Evolutionary conservation across 2,329 filamentous ascomycete species (phyloP).

Genomic region (Alternaria infectoria): DNA sequence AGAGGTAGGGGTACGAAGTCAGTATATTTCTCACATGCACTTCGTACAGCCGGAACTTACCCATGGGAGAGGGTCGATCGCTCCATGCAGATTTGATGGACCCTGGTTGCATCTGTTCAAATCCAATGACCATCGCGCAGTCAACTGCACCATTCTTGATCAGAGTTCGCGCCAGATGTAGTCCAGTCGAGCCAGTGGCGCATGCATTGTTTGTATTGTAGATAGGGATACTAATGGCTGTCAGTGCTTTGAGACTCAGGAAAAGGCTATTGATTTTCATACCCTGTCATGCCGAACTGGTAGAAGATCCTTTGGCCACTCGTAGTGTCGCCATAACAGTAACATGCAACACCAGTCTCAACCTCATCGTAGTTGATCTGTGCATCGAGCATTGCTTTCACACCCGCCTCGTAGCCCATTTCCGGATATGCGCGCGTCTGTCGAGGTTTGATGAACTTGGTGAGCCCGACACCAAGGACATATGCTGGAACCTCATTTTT

Average conservation of each 20-base stretch:
- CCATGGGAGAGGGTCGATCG: conserved; percentile 80
- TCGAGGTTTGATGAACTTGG: conserved; percentile 96
- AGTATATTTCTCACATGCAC: too few relatives aligned
- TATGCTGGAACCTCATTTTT: conserved; percentile 63
- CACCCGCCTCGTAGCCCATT: conserved; percentile 86
- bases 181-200: conserved; percentile 86
- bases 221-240: conserved; percentile 73
- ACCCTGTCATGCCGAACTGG: conserved; percentile 89
- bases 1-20: too few relatives aligned
- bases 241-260: conserved; percentile 1
- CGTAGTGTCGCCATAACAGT: conserved; percentile 94
- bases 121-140: conserved; percentile 88
- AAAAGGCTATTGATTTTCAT: background rate
- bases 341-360: conserved; percentile 90
- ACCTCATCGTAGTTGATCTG: conserved; percentile 96
- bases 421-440: conserved; percentile 93
- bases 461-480: conserved; percentile 95
- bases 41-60: too few relatives aligned
- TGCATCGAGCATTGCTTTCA: conserved; percentile 81
- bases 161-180: conserved; percentile 80
- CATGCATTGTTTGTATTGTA: conserved; percentile 99
- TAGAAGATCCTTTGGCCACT: conserved; percentile 96
- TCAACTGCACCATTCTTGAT: conserved; percentile 80
- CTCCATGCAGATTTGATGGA: conserved; percentile 80
- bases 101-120: conserved; percentile 96